phyloP scores from a whole-genome alignment of 768 basidiomycete genomes.

The Ephemerocybe angulata region DNA sequence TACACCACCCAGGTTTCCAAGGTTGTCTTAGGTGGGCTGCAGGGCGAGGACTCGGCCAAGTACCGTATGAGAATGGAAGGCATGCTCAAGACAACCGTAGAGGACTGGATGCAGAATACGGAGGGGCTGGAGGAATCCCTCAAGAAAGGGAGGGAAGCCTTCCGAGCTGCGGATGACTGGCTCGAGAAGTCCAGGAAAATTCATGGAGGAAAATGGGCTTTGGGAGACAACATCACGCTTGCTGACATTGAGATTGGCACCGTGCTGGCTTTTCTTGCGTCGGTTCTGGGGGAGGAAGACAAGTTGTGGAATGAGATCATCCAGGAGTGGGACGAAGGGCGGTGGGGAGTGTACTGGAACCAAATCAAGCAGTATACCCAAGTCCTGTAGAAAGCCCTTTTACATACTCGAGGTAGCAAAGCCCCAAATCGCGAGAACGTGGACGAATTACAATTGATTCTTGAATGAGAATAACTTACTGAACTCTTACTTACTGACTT shows the following conservation, averaged over 20 bases:
- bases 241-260: conserved; percentile 24
- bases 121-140: background rate
- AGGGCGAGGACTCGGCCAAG: background rate
- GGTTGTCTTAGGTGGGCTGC: background rate
- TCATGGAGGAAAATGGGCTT: background rate
- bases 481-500: no score
- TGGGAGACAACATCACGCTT: conserved; percentile 16
- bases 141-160: background rate
- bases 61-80: background rate
- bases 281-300: conserved; percentile 30
- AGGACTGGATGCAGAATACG: background rate
- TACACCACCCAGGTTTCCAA: background rate
- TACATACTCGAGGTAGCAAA: no score
- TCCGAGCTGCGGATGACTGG: conserved; percentile 1
- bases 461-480: no score
- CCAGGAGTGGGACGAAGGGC: conserved; percentile 32
- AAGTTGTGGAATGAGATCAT: conserved; percentile 36
- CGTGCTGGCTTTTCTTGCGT: conserved; percentile 25
- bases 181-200: background rate
- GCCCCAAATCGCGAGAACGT: no score
- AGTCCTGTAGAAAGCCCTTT: no score
- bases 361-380: background rate
- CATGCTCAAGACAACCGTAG: background rate
- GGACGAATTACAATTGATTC: no score
- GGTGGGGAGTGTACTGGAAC: conserved; percentile 24